phyloP scores from a whole-genome alignment of 2,329 filamentous ascomycete genomes.

The Epichloe coenophiala region DNA sequence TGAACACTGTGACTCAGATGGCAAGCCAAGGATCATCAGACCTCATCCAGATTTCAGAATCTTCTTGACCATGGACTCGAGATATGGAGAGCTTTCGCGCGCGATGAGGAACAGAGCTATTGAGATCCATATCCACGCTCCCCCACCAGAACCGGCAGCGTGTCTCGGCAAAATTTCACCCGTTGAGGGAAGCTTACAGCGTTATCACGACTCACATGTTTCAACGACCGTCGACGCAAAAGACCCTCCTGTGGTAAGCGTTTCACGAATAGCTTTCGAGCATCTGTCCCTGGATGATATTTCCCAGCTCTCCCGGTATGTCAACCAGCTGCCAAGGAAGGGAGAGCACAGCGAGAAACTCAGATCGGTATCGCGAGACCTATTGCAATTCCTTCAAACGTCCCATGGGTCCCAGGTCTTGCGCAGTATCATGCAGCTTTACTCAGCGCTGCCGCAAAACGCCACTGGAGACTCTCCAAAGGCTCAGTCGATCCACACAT shows the following conservation, averaged over 20 bases:
- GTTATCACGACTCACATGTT: constrained; percentile 28
- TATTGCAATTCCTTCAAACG: constrained; percentile 20
- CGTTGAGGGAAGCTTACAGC: constrained; percentile 36
- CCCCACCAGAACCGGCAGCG: constrained; percentile 20
- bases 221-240: constrained; percentile 16
- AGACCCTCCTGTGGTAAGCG: constrained; percentile 11
- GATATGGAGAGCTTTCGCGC: constrained; percentile 83
- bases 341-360: constrained; percentile 3
- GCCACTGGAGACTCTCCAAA: constrained; percentile 19
- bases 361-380: constrained; percentile 10
- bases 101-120: constrained; percentile 94
- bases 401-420: constrained; percentile 15
- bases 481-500: constrained; percentile 41
- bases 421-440: constrained; percentile 22
- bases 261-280: constrained; percentile 27
- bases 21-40: constrained; percentile 63
- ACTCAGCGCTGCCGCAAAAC: constrained; percentile 17
- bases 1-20: constrained; percentile 75
- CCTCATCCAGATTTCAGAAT: constrained; percentile 83
- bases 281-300: constrained; percentile 34
- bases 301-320: constrained; percentile 22
- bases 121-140: constrained; percentile 62
- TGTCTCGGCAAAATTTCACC: constrained; percentile 28
- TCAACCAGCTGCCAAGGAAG: constrained; percentile 11
- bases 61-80: constrained; percentile 85